These are phyloP conservation scores for Nepenthes alata DNA, from an alignment of 179 eudicot species.

Conservation along the genomic window DNA sequence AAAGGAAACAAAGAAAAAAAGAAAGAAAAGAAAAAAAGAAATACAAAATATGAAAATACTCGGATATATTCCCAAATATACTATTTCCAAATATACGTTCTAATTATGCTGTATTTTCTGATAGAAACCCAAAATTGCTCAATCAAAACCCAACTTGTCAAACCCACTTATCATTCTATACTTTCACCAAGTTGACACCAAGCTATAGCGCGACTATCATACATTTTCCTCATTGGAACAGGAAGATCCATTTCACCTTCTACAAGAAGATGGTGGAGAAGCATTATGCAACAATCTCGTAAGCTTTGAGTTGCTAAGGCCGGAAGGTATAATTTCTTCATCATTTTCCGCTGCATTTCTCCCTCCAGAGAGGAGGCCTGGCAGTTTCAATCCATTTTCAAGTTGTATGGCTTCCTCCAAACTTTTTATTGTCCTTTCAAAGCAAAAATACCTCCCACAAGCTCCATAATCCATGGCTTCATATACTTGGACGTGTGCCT, in stretches of 20 bases:
- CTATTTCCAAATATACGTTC: no score
- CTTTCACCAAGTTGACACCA: not conserved
- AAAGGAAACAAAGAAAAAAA: no score
- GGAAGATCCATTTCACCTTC: not conserved
- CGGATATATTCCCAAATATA: no score
- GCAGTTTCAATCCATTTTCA: conserved; percentile 10
- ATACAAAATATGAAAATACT: no score
- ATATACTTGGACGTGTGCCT: conserved; percentile 9
- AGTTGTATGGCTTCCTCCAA: conserved; percentile 4
- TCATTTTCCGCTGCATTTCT: conserved; percentile 6
- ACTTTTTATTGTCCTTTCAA: not conserved
- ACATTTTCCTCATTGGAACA: not conserved
- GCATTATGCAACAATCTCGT: conserved; percentile 10
- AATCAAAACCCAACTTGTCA: no score
- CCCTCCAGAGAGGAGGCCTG: conserved; percentile 5
- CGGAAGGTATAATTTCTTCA: conserved; percentile 1
- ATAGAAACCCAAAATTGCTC: no score
- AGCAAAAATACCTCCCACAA: conserved; percentile 9
- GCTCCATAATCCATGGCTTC: conserved; percentile 13
- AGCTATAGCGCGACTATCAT: not conserved
- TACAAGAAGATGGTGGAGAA: conserved; percentile 8
- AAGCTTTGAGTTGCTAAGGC: conserved; percentile 10
- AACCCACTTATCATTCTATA: no score
- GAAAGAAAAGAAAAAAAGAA: no score
- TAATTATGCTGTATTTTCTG: no score